Conservation (phyloP, 805 yeast genomes). For the Ogataea saltuana region DNA sequence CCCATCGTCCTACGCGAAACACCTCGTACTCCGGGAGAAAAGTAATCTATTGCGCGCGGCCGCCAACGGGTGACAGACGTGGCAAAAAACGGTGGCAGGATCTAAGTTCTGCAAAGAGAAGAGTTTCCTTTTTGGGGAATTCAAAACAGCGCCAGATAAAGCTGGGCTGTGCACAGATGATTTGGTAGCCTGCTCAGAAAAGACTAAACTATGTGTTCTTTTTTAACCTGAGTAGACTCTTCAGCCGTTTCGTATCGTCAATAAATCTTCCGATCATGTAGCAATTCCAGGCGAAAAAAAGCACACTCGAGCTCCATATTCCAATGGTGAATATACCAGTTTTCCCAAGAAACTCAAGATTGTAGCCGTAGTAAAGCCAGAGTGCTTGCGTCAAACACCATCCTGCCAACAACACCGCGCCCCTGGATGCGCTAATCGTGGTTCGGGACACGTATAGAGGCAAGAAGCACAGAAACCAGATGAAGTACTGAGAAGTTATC, state of each 20-base stretch:
- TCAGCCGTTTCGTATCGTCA: slow-evolving; percentile 17
- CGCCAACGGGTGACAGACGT: too few species aligned
- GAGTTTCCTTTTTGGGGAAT: slow-evolving; percentile 5
- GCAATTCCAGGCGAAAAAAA: slow-evolving; percentile 32
- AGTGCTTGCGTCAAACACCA: slow-evolving; percentile 75
- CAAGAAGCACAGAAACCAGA: slow-evolving; percentile 87
- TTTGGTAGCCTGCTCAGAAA: neutral
- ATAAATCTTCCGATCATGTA: slow-evolving; percentile 24
- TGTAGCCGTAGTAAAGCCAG: slow-evolving; percentile 81
- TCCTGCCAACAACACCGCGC: slow-evolving; percentile 42
- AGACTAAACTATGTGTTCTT: slow-evolving; percentile 2
- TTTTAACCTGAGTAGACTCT: neutral
- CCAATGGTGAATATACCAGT: slow-evolving; percentile 32
- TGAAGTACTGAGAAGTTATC: slow-evolving; percentile 91
- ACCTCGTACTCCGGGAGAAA: slow-evolving; percentile 1
- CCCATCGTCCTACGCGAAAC: too few species aligned
- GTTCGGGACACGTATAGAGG: slow-evolving; percentile 68
- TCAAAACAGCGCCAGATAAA: slow-evolving; percentile 2
- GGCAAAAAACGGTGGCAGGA: slow-evolving; percentile 1
- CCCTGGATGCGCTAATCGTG: slow-evolving; percentile 38
- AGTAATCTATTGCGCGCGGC: slow-evolving; percentile 1
- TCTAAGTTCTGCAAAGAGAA: neutral
- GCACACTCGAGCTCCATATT: slow-evolving; percentile 27
- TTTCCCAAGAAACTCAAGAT: slow-evolving; percentile 75
- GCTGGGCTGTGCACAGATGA: neutral